Base-by-base conservation (phyloP, 768 basidiomycete genomes). In the Clitopilus hobsonii region DNA sequence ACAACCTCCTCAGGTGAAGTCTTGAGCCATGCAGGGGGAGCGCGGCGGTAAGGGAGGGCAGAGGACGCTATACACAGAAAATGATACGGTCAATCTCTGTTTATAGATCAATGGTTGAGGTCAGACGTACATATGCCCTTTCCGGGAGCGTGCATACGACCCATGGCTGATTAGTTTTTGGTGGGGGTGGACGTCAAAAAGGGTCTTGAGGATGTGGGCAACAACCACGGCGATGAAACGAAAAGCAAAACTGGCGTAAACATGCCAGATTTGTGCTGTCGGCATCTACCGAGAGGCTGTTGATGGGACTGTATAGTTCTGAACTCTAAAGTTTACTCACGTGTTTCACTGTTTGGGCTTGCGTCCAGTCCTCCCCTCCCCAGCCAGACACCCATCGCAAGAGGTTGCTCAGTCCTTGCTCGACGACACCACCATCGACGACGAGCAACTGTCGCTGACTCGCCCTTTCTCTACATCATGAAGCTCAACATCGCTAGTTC, bases 61-160 rank as follows among this genome's bases (percentile, higher is more conserved):
- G 96, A 97, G 76, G 94, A 94, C 78, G 89, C 86, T 78, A 52
- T 22, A 55, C 24, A 23, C 49, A 30, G 45, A 27, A 13, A 56
- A 18, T 55, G 38, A 25, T 47, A 27, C 45, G 20, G 29, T 25
- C 47, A 25, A 16, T 53, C 29, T 3, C 20, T 10, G 4, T 14
- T 16, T 5, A 27, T 14, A n/a, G n/a, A n/a, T n/a, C n/a, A n/a
- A n/a, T 14, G 6, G 22, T 49, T 48, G 55, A 51, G n/a, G 53
- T 45, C 48, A 38, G 55, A 85, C 89, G 66, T 74, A 93, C 90
- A 91, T 82, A 98, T 97, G 84, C 95, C 96, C 93, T 98, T 98
- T 77, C 94, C 94, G 76, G 94, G 94, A 85, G 94, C 94, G 85
- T 98, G 96, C 93, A 97, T 94, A 71, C 94, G 93, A 91, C 89